These are phyloP conservation scores for Colletotrichum sp. DNA, from an alignment of 2,329 filamentous ascomycete genomes.

Conservation along the genomic window DNA sequence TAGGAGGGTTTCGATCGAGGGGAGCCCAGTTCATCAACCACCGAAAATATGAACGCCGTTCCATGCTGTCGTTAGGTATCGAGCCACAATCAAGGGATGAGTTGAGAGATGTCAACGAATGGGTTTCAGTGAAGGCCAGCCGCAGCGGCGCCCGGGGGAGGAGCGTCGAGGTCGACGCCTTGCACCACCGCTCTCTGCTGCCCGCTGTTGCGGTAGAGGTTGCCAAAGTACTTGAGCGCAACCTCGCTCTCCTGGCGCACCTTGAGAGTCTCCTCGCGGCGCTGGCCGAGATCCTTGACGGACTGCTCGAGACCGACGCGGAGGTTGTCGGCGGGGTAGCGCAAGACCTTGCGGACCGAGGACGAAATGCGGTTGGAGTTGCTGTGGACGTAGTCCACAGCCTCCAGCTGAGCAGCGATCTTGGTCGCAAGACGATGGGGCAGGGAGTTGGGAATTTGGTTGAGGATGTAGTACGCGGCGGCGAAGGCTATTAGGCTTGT, in stretches of 20 bases:
- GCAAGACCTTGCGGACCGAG: constrained; percentile 87
- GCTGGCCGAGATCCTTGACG: constrained; percentile 80
- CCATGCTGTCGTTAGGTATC: constrained; percentile 20
- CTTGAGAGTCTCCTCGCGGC: constrained; percentile 84
- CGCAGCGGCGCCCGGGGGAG: constrained; percentile 39
- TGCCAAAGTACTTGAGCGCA: constrained; percentile 88
- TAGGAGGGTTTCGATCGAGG: not conserved
- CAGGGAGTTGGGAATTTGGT: constrained; percentile 87
- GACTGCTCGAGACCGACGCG: constrained; percentile 82
- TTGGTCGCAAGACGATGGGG: constrained; percentile 86
- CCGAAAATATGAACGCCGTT: constrained; percentile 12
- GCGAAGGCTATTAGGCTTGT: constrained; percentile 63
- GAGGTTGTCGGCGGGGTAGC: constrained; percentile 85
- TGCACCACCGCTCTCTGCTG: constrained; percentile 55
- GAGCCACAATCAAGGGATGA: constrained; percentile 12
- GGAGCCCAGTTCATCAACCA: not conserved
- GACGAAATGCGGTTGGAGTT: constrained; percentile 86
- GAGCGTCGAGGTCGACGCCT: constrained; percentile 60
- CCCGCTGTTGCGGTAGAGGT: constrained; percentile 73
- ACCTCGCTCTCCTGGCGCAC: constrained; percentile 83
- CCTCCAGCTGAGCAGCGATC: constrained; percentile 78
- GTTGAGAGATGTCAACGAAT: not conserved
- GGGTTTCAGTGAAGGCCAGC: constrained; percentile 11
- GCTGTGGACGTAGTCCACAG: constrained; percentile 90
- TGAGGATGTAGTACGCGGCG: constrained; percentile 79